Evolutionary conservation across 1,284 basidiomycete species (phyloP).

Genomic region (Ceratobasidium theobromae): DNA sequence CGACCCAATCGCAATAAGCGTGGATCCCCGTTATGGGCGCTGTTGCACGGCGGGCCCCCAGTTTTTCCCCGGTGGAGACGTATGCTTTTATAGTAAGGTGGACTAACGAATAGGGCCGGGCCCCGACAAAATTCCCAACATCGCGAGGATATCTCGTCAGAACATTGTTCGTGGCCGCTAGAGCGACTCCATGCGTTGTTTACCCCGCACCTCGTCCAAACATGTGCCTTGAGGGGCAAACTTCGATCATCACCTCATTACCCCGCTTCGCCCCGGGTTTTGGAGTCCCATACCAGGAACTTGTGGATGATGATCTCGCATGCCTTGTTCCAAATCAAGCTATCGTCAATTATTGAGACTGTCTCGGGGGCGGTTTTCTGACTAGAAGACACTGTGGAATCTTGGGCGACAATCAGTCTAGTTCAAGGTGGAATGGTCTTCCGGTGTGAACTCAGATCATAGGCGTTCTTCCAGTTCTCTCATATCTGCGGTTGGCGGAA

Average conservation of each 20-base stretch:
- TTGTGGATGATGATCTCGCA: background rate
- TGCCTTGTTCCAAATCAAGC: background rate
- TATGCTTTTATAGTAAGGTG: background rate
- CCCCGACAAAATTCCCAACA: constrained; percentile 9
- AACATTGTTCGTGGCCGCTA: background rate
- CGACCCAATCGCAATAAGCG: background rate
- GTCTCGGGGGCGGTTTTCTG: background rate
- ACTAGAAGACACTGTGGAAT: background rate
- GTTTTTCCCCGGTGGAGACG: background rate
- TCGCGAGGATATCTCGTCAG: constrained; percentile 22
- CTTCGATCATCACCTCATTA: constrained; percentile 19
- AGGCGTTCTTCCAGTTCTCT: constrained; percentile 1
- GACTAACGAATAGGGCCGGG: background rate
- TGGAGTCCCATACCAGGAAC: background rate
- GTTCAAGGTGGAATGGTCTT: background rate
- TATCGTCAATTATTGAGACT: background rate
- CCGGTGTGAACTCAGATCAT: constrained; percentile 5
- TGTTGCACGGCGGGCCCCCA: background rate
- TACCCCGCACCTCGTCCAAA: constrained; percentile 2
- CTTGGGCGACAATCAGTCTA: background rate
- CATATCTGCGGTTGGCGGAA: constrained; percentile 5
- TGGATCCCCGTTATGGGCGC: background rate
- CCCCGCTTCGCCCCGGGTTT: background rate
- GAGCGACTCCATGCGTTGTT: no score
- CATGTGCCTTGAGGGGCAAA: constrained; percentile 25